Base-by-base conservation (phyloP, 1,139 yeast genomes). In the Diutina mesorugosa region DNA sequence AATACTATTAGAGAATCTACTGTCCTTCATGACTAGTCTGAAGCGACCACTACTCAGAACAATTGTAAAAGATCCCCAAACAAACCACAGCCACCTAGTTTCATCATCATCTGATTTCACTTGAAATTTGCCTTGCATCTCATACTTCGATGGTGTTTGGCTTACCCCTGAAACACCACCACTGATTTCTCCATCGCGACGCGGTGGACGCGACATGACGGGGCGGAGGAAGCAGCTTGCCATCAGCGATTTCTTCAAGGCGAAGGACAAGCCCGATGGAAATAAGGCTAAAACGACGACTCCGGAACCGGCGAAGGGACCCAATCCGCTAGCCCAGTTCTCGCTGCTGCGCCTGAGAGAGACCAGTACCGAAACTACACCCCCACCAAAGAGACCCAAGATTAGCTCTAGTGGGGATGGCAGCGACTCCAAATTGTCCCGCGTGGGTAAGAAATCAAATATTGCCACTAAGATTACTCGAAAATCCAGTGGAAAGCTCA, bases 401-500 rank as follows among this genome's bases (percentile, higher is more conserved):
- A 21, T 21, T 21, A 21, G 26, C 26, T 21, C 26, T 21, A 4
- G 26, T 21, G 16, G 26, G 1, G 26, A 18, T 9, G 16, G 35
- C 14, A 9, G 35, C 3, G 38, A 28, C 12, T 12, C 51, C 12
- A 47, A 47, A 5, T 26, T 46, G 30, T 7, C 50, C 8, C 28
- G 50, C 7, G 51, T 47, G 51, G 51, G 51, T 38, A 47, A 47
- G 21, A 47, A 47, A 14, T 47, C 51, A 6, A 47, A 46, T 10
- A 46, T 47, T 30, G 51, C 51, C 6, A 47, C 35, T n/a, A 47
- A 47, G n/a, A 47, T 30, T 7, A 29, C 45, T 6, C 21, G 41
- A 4, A 53, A 53, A 29, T 10, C 45, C 30, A 46, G 12, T 21
- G 10, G 29, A 6, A 59, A 62, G 45, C 61, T 74, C 41, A 91